phyloP scores from a whole-genome alignment of 2,329 filamentous ascomycete genomes.

The Leptographium wingfieldii region DNA sequence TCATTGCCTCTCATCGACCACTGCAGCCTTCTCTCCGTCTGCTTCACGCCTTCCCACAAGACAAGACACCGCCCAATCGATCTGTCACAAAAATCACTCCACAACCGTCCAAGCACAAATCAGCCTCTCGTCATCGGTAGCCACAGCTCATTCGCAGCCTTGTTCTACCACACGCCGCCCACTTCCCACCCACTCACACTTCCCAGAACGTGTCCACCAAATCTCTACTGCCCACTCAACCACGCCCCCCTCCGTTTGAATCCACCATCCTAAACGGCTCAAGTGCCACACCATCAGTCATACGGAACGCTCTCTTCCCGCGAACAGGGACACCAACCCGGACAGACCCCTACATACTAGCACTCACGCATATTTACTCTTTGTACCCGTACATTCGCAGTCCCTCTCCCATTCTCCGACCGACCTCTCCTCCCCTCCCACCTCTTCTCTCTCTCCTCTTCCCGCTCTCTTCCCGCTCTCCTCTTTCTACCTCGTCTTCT shows the following conservation, averaged over 20 bases:
- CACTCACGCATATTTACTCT: background rate
- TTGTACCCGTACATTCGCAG: background rate
- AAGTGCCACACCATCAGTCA: constrained; percentile 1
- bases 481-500: background rate
- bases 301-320: background rate
- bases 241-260: background rate
- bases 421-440: background rate
- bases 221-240: background rate
- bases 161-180: background rate
- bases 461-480: background rate
- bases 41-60: background rate
- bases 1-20: background rate
- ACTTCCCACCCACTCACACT: background rate
- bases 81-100: background rate
- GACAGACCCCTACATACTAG: background rate
- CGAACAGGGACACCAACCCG: background rate
- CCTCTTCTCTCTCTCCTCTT: background rate
- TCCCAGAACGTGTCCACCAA: background rate
- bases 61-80: background rate
- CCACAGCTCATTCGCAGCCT: background rate
- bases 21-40: background rate
- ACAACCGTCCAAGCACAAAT: background rate
- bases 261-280: constrained; percentile 1
- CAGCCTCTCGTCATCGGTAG: background rate
- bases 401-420: background rate